A percentile compares a stretch with the other conserved stretches of the same genome.
Evolutionary conservation across 2,329 filamentous ascomycete genomes (phyloP).

Genomic region (Exserohilum rostratum): DNA sequence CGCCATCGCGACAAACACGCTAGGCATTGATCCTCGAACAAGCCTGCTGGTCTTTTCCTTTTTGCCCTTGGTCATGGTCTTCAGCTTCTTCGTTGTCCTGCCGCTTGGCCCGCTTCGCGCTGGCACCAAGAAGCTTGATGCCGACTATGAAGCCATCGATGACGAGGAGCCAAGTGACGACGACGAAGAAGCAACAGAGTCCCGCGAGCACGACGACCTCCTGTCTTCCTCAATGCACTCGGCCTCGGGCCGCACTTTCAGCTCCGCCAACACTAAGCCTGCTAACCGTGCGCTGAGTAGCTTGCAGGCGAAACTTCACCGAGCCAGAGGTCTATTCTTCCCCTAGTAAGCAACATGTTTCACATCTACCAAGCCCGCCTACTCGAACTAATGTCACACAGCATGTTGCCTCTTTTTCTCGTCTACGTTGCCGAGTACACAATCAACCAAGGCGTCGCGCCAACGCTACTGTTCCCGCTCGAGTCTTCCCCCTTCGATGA

Average conservation of each 20-base stretch:
- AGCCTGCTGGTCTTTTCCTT: constrained; percentile 80
- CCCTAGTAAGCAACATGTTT: constrained; percentile 60
- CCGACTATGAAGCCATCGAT: constrained; percentile 61
- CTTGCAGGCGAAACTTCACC: constrained; percentile 63
- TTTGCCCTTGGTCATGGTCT: constrained; percentile 79
- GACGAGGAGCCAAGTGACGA: constrained; percentile 40
- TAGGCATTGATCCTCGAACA: constrained; percentile 73
- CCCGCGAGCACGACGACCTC: constrained; percentile 46
- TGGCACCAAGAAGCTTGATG: constrained; percentile 51
- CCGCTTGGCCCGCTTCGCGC: constrained; percentile 70
- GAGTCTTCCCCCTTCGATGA: constrained; percentile 75
- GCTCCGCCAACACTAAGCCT: constrained; percentile 19
- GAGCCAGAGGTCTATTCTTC: constrained; percentile 73
- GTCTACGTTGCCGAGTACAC: constrained; percentile 97
- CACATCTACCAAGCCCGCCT: not conserved
- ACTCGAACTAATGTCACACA: constrained; percentile 31
- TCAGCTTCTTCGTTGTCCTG: constrained; percentile 83
- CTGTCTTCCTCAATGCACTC: constrained; percentile 44
- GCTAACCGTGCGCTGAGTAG: constrained; percentile 26
- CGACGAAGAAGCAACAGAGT: constrained; percentile 30
- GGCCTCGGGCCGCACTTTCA: constrained; percentile 35
- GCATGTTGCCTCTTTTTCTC: constrained; percentile 87
- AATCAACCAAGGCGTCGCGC: constrained; percentile 93
- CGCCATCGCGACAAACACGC: constrained; percentile 80
- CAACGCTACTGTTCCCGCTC: constrained; percentile 87